These are phyloP conservation scores for Centaurea solstitialis DNA, from an alignment of 129 eudicot genomes.

Conservation along the genomic window DNA sequence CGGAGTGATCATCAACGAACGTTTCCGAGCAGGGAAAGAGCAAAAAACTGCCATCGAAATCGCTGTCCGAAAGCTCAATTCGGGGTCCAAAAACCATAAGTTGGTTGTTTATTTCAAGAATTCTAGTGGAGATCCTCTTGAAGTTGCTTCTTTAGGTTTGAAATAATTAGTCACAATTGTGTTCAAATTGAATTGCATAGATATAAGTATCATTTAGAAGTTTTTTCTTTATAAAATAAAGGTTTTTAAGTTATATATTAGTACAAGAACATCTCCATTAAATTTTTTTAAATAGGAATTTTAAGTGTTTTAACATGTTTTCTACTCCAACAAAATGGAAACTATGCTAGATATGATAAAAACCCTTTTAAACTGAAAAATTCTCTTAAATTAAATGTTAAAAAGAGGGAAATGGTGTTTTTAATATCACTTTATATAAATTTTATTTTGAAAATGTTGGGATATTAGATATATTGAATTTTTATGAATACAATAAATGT, in stretches of 20 bases:
- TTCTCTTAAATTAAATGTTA: too few relatives aligned
- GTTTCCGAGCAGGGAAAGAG: constrained; percentile 54
- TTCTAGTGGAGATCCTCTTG: constrained; percentile 44
- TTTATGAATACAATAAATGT: too few relatives aligned
- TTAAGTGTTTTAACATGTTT: background rate
- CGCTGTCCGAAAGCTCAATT: constrained; percentile 43
- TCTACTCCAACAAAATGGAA: background rate
- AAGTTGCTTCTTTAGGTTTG: constrained; percentile 46
- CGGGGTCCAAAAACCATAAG: constrained; percentile 13
- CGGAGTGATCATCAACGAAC: constrained; percentile 49
- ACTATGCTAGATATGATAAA: too few relatives aligned
- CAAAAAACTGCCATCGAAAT: constrained; percentile 48
- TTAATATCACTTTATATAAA: too few relatives aligned
- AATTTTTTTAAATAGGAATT: too few relatives aligned
- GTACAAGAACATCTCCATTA: background rate
- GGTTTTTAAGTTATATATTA: background rate
- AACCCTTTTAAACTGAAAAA: too few relatives aligned
- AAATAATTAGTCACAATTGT: background rate
- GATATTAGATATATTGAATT: too few relatives aligned
- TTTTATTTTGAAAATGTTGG: too few relatives aligned
- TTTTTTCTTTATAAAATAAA: too few relatives aligned
- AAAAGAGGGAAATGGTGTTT: too few relatives aligned
- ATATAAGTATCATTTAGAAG: too few relatives aligned
- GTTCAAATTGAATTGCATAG: too few relatives aligned
- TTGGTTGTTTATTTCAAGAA: constrained; percentile 38